Percentiles rank a stretch among this genome's conserved stretches.
These are phyloP conservation scores for Sphaerostilbella broomeana DNA, from an alignment of 2,329 filamentous ascomycete genomes.

Conservation along the genomic window DNA sequence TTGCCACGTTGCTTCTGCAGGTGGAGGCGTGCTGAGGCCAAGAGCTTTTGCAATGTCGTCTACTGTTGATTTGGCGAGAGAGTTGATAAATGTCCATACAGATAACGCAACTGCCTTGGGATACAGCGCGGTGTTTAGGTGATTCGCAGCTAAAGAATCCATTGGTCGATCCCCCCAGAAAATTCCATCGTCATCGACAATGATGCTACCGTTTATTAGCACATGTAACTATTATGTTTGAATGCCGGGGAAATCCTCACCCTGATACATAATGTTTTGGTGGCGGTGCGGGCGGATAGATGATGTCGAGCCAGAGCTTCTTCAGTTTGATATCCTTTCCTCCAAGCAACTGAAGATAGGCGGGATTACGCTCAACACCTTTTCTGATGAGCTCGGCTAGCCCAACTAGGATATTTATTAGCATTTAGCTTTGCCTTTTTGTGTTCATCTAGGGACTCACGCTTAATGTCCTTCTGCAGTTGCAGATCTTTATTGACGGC, in stretches of 20 bases:
- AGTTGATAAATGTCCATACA: constrained; percentile 45
- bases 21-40: constrained; percentile 30
- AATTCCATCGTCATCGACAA: constrained; percentile 43
- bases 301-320: constrained; percentile 54
- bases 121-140: constrained; percentile 44
- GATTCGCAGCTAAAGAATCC: constrained; percentile 40
- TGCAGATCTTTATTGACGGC: constrained; percentile 49
- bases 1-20: constrained; percentile 27
- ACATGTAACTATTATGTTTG: not conserved
- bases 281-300: constrained; percentile 53
- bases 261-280: constrained; percentile 54
- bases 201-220: constrained; percentile 36
- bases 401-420: constrained; percentile 22
- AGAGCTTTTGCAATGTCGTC: constrained; percentile 38
- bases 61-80: constrained; percentile 40
- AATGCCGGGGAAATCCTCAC: constrained; percentile 32
- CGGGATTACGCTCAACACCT: constrained; percentile 35
- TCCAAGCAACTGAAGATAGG: constrained; percentile 34
- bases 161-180: constrained; percentile 42
- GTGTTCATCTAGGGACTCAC: constrained; percentile 26
- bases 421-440: not conserved
- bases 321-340: constrained; percentile 44
- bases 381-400: constrained; percentile 29
- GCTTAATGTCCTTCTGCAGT: constrained; percentile 40
- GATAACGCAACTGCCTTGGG: constrained; percentile 46